phyloP scores from a whole-genome alignment of 192 early-diverging fungal species.

The Coemansia sp. region DNA sequence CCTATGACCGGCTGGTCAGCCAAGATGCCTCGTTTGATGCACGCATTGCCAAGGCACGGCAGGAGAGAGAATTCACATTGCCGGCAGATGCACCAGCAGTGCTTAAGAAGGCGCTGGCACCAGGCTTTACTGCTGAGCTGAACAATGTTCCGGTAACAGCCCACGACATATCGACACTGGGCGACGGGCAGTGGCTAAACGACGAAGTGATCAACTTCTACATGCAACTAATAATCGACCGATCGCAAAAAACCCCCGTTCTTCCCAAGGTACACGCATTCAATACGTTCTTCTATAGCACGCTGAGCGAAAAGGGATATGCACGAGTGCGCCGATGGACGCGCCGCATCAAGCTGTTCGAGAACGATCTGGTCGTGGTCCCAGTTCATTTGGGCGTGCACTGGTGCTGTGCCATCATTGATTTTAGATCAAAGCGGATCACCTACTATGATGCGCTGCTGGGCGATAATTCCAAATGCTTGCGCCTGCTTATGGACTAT shows the following conservation, averaged over 20 bases:
- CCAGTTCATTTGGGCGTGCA: constrained; percentile 82
- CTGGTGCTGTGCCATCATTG: constrained; percentile 69
- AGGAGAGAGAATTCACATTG: constrained; percentile 12
- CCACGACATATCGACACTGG: constrained; percentile 70
- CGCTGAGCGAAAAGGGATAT: constrained; percentile 69
- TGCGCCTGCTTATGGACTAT: constrained; percentile 59
- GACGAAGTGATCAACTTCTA: constrained; percentile 98
- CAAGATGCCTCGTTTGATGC: constrained; percentile 27
- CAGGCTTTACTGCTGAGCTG: constrained; percentile 25
- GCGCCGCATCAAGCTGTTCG: constrained; percentile 65
- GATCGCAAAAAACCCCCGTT: constrained; percentile 48
- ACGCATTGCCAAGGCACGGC: constrained; percentile 23
- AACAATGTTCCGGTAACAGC: constrained; percentile 59
- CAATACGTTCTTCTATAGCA: constrained; percentile 89
- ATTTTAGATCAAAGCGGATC: constrained; percentile 61
- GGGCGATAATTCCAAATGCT: constrained; percentile 57
- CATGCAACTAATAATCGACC: constrained; percentile 69
- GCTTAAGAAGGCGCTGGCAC: constrained; percentile 9
- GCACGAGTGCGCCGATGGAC: constrained; percentile 77
- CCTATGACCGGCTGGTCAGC: constrained; percentile 29
- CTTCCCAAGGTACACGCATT: constrained; percentile 78
- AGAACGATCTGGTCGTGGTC: constrained; percentile 71
- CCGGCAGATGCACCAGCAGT: constrained; percentile 27
- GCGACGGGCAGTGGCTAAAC: constrained; percentile 81
- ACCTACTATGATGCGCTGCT: constrained; percentile 81